phyloP scores from a whole-genome alignment of 2,329 filamentous ascomycete genomes.

The Cladosporium sp. region DNA sequence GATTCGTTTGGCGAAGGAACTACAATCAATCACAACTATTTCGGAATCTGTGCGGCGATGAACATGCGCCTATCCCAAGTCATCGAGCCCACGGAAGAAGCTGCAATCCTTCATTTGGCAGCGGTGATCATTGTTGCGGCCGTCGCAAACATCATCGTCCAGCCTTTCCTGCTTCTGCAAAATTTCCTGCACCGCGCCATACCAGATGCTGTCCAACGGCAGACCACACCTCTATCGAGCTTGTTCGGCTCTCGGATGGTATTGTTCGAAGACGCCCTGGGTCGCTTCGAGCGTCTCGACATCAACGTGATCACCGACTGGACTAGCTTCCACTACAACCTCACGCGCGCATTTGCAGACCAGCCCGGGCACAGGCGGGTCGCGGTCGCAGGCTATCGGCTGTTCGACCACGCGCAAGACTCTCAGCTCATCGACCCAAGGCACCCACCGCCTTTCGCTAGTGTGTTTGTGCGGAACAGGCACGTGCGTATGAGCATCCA shows the following conservation, averaged over 20 bases:
- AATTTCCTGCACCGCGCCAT: not conserved
- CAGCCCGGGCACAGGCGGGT: not conserved
- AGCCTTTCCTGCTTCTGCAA: too few species aligned
- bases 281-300: not conserved
- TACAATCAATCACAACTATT: not conserved
- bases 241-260: not conserved
- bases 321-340: not conserved
- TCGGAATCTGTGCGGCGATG: too few species aligned
- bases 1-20: not conserved
- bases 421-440: not conserved
- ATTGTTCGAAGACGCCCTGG: not conserved
- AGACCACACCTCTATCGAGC: not conserved
- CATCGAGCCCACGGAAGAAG: too few species aligned
- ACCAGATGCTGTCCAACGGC: not conserved
- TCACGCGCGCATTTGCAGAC: not conserved
- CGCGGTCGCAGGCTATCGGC: not conserved
- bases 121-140: too few species aligned
- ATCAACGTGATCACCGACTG: not conserved
- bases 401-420: not conserved
- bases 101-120: too few species aligned
- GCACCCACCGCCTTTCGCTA: not conserved
- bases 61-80: too few species aligned
- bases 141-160: too few species aligned
- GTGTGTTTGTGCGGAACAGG: not conserved
- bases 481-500: not conserved